Conservation (phyloP, 805 yeast genomes). For the Saturnispora halmiae region DNA sequence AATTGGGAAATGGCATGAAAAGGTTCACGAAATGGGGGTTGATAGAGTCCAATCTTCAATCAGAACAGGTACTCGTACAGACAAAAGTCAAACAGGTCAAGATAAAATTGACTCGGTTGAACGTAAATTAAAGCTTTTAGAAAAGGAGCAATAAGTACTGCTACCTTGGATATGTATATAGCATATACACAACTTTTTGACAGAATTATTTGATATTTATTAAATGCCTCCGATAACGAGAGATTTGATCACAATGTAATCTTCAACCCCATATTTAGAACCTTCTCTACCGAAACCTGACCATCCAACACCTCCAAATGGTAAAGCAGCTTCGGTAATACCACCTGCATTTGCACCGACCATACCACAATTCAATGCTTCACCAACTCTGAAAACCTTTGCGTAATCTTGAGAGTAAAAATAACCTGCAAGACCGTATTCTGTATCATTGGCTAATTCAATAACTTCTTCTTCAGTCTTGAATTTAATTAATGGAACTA, state of each 20-base stretch:
- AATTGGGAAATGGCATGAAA: conserved; percentile 70
- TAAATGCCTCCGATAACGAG: conserved; percentile 41
- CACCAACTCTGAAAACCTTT: conserved; percentile 68
- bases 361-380: conserved; percentile 74
- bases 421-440: conserved; percentile 88
- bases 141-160: background rate
- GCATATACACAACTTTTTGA: too few relatives aligned
- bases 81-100: conserved; percentile 60
- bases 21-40: conserved; percentile 62
- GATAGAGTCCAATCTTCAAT: conserved; percentile 79
- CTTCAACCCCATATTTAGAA: conserved; percentile 66
- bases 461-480: conserved; percentile 75
- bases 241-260: conserved; percentile 58
- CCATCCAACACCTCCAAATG: conserved; percentile 88
- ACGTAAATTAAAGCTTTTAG: conserved; percentile 32
- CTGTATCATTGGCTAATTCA: conserved; percentile 66
- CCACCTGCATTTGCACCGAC: conserved; percentile 88
- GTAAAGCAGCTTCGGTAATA: conserved; percentile 77
- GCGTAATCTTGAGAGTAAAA: conserved; percentile 67
- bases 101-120: conserved; percentile 65
- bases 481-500: conserved; percentile 76
- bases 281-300: conserved; percentile 93
- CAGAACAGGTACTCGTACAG: conserved; percentile 78
- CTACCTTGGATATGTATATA: background rate
- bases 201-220: too few relatives aligned